Evolutionary conservation across 2,329 filamentous ascomycete genomes (phyloP), one percentile per base, ranked within the genome.

Genomic region (Botrytis elliptica): DNA sequence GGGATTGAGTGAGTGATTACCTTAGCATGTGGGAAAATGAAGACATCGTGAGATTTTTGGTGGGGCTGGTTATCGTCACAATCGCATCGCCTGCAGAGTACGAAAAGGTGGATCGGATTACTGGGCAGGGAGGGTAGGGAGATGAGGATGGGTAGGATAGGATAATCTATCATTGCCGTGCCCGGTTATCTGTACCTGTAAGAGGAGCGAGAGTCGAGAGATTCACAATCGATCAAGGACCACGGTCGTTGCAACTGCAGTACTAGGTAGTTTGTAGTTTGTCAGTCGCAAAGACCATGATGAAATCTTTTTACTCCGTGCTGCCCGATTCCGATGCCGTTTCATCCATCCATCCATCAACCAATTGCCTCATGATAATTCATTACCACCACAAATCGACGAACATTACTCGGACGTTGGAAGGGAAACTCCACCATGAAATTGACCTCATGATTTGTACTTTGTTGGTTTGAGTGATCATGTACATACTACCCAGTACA

Each of bases 1-100:
- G 49, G 1, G 8, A 8, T 9, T 22, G 40, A 22, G 18, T 33
- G 25, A n/a, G 25, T 52, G 20, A n/a, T 55, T 55, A n/a, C 49
- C 25, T 55, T 7, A 29, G 49, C 49, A 55, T 22, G 40, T 40
- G 33, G 22, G 29, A 64, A 62, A 29, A 38, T 33, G 68, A 70
- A 70, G 69, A 49, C 49, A 49, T 71, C 42, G 69, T 71, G 57
- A 71, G 57, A 52, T 38, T 46, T 38, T 25, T 29, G 33, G 22
- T 10, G 57, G 57, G 16, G 18, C 29, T 60, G 18, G 18, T 62
- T 62, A 62, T 62, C 59, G 29, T 62, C 33, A 38, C 33, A 62
- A 62, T 62, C 33, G 59, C 46, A 52, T 25, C 12, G 46, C 46
- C 10, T 38, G 33, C 18, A 25, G 25, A n/a, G 49, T 16, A 38